Conservation (phyloP, 1,139 yeast genomes). For the Kurtzmaniella quercitrusa region DNA sequence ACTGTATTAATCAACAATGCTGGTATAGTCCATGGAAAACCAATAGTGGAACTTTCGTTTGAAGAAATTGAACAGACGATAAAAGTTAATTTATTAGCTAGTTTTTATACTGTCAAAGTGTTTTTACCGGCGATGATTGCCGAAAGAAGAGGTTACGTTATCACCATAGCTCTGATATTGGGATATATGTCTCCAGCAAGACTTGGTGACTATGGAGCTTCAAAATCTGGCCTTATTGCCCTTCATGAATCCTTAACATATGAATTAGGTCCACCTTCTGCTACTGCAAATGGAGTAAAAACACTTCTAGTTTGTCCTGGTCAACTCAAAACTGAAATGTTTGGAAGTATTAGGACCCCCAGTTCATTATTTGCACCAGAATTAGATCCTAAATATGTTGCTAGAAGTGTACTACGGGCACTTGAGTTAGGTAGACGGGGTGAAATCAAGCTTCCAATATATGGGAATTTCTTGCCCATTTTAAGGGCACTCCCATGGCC, state of each 20-base stretch:
- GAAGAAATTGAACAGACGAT: conserved; percentile 60
- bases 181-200: conserved; percentile 85
- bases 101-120: conserved; percentile 63
- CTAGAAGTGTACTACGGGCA: conserved; percentile 51
- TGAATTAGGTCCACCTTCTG: conserved; percentile 57
- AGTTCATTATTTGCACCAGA: conserved; percentile 76
- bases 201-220: conserved; percentile 80
- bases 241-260: conserved; percentile 77
- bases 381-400: conserved; percentile 63
- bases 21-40: conserved; percentile 61
- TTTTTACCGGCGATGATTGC: conserved; percentile 71
- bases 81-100: conserved; percentile 63
- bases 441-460: conserved; percentile 68
- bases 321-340: conserved; percentile 71
- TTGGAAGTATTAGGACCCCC: conserved; percentile 68
- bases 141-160: conserved; percentile 65
- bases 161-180: conserved; percentile 76
- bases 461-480: conserved; percentile 68
- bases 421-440: conserved; percentile 62
- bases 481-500: conserved; percentile 75
- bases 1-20: conserved; percentile 80
- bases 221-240: conserved; percentile 81
- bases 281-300: conserved; percentile 51
- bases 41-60: conserved; percentile 48
- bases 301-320: conserved; percentile 85